Evolutionary conservation across 2,329 filamentous ascomycete genomes (phyloP).

Genomic region (Ophiocordyceps robertsii): DNA sequence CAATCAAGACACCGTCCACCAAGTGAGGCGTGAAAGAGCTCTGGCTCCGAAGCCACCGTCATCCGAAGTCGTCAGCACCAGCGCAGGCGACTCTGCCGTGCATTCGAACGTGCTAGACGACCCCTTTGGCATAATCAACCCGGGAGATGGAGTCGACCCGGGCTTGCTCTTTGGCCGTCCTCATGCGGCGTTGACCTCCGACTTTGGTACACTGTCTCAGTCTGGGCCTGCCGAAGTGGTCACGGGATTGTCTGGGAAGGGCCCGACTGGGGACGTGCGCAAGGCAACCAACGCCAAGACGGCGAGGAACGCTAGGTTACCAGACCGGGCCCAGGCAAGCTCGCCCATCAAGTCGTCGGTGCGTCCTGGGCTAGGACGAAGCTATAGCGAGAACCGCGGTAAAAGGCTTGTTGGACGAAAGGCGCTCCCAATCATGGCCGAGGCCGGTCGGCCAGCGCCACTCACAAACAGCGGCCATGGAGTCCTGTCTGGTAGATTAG

Average conservation of each 20-base stretch:
- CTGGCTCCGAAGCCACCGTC: constrained; percentile 37
- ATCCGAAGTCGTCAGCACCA: constrained; percentile 11
- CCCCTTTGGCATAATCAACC: constrained; percentile 33
- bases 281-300: constrained; percentile 33
- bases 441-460: constrained; percentile 25
- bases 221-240: constrained; percentile 14
- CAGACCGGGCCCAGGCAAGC: constrained; percentile 26
- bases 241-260: constrained; percentile 12
- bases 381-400: constrained; percentile 38
- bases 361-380: constrained; percentile 38
- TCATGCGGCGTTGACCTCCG: constrained; percentile 29
- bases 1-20: constrained; percentile 22
- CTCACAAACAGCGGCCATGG: constrained; percentile 16
- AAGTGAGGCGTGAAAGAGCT: constrained; percentile 27
- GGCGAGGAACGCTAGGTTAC: constrained; percentile 23
- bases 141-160: constrained; percentile 41
- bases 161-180: constrained; percentile 43
- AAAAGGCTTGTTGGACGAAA: constrained; percentile 27
- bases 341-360: constrained; percentile 38
- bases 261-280: constrained; percentile 17
- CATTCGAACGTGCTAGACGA: constrained; percentile 34
- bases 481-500: constrained; percentile 20
- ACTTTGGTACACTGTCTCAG: constrained; percentile 17
- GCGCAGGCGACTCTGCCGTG: constrained; percentile 14
- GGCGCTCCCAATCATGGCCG: constrained; percentile 32